Evolutionary conservation across 805 yeast species (phyloP), one percentile per base, ranked within the genome.

Genomic region (Candida insectorum): DNA sequence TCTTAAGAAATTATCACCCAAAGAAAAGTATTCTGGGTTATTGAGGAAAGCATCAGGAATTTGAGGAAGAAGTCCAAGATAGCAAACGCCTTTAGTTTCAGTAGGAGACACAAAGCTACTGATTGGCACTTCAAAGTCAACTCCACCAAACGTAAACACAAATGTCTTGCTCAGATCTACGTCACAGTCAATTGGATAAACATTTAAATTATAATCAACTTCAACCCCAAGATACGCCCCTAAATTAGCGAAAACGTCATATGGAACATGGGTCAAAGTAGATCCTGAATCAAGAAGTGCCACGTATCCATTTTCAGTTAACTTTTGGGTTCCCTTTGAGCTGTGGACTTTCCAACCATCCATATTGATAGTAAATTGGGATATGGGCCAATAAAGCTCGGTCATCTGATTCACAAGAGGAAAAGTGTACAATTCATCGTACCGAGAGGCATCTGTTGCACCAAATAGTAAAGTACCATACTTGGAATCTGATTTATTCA

Each of bases 1-100:
- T 33, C 84, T 65, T 44, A 83, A 56, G 48, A 82, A 72, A 28
- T 72, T 69, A 48, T 80, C 87, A 10, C 91, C 91, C 21, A 83
- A 60, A 34, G 78, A 65, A 15, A 58, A 47, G 35, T 43, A 41
- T 22, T 16, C n/a, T n/a, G n/a, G n/a, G n/a, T n/a, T n/a, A n/a
- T n/a, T n/a, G n/a, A n/a, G n/a, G n/a, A n/a, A n/a, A 8, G 23
- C 8, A 11, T 8, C 8, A 8, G 11, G 23, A 20, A 8, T 20
- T 20, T 8, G 23, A 11, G 11, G 10, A 24, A 28, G 16, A 14
- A 31, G 24, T 10, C 34, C 38, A 16, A 34, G 32, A 17, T 26
- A 34, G 16, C 38, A 34, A 2, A 13, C 13, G n/a, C 14, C 21
- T 5, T 7, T 15, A 6, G 16, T 6, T n/a, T 9, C 14, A 2